Evolutionary conservation across 352 stramenopile species (phyloP), one percentile per base, ranked within the genome.

Genomic region (Globisporangium nodosum): DNA sequence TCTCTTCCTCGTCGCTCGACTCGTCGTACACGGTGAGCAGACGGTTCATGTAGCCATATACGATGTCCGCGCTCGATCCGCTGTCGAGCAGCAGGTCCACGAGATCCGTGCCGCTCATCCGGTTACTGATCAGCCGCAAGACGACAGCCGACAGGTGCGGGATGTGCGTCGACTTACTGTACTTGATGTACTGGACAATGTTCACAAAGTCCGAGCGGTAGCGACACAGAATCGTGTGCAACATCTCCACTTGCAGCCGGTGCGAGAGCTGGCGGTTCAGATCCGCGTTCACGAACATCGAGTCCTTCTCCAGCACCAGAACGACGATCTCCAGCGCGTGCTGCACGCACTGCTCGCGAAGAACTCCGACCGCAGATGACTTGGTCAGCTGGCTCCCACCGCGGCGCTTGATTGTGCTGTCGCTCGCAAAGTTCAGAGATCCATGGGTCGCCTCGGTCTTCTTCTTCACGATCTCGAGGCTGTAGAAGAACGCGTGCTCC

Each of bases 141-240:
- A 94, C 81, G 21, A 79, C 79, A 5, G 76, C 70, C 18, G 85
- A 91, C 5, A 92, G 54, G 40, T 89, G 69, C 8, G 85, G 71
- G 30, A 94, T 91, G 48, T 87, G 76, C 20, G 70, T 58, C 9
- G 76, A 80, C 68, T 92, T 90, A 16, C 76, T 85, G 66, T 90
- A 94, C 64, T 89, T 86, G 56, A 94, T 80, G 66, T 92, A 94
- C 70, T 89, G 80, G 52, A 87, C 66, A 58, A 94, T 82, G 51
- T 76, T 86, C 37, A 94, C 81, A 52, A 94, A 88, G 49, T 91
- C 81, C 13, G 72, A 56, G 5, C 80, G 81, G 42, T 89, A 74
- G 27, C 82, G 82, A 42, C 71, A 83, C 55, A 94, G 64, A 40
- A 91, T 88, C 30, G 65, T 86, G 64, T 92, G 78, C 47, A 94